Base-by-base conservation (phyloP, 2,329 filamentous ascomycete species). In the Myriosclerotinia curreyana region DNA sequence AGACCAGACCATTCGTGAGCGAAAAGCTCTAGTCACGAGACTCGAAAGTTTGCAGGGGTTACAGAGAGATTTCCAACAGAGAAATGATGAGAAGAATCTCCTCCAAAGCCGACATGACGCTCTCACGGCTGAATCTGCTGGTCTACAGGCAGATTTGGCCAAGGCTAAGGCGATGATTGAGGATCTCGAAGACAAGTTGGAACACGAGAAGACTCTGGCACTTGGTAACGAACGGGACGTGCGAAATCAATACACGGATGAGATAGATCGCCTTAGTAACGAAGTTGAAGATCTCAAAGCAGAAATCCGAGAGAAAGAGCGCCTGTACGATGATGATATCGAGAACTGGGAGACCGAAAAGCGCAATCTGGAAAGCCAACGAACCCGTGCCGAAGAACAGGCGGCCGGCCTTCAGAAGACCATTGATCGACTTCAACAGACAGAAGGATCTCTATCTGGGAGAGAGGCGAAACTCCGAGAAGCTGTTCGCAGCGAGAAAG, bases 261-360 rank as follows among this genome's bases (percentile, higher is more conserved):
- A 86, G 66, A 77, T 86, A 52, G 81, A 84, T 60, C 79, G 78
- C 20, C 73, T 85, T n/a, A 77, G 78, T 66, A 76, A 76, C 42
- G 80, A 83, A 66, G 77, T 83, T 31, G 79, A 82, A 64, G 78
- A 80, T 42, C 76, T 85, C 20, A 81, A 81, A 66, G 78, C 81
- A 67, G 82, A 90, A 87, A 28, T 86, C 83, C 60, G 79, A 82
- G 86, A 90, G 69, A 89, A 87, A 68, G 86, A 91, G 70, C 87
- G 86, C 55, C 79, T 88, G 46, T 87, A 88, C 76, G 86, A 87
- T 65, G 84, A 88, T 64, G 87, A 91, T 71, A 85, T 83, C 74
- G 88, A 91, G 67, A 86, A 86, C 70, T 92, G 89, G 88, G 86
- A 89, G 61, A 83, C 82, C 9, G 84, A 88, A 71, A 86, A 82